A percentile compares a stretch with the other conserved stretches of the same genome.
Conservation (phyloP, 164 flowering plant genomes). For the Stephania cephalantha region DNA sequence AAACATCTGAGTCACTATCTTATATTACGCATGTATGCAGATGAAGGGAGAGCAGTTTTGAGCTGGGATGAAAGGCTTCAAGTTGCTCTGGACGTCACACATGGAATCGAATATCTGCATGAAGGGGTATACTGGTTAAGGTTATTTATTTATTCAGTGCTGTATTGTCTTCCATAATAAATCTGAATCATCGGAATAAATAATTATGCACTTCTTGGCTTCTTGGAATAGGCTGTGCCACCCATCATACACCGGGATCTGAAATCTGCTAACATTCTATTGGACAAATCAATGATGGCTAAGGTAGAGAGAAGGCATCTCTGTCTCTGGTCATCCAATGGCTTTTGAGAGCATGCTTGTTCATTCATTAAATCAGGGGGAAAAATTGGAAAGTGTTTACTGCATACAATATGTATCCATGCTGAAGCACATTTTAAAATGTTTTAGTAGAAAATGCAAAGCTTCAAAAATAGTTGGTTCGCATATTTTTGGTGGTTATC, state of each 20-base stretch:
- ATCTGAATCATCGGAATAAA: not conserved
- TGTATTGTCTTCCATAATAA: not conserved
- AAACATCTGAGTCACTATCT: conserved; percentile 5
- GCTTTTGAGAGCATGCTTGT: not conserved
- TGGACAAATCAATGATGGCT: conserved; percentile 78
- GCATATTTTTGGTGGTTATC: not conserved
- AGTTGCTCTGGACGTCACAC: conserved; percentile 86
- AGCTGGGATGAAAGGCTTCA: conserved; percentile 93
- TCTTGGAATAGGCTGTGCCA: conserved; percentile 78
- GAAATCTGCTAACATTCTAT: conserved; percentile 86
- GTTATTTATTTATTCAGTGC: not conserved
- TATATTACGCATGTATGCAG: conserved; percentile 29
- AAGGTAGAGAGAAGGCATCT: conserved; percentile 46
- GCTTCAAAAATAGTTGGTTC: not conserved
- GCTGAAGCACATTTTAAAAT: not conserved
- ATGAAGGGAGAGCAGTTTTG: conserved; percentile 42
- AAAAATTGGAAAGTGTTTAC: not conserved
- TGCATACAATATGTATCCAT: not conserved
- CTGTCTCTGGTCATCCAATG: not conserved
- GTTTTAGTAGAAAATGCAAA: not conserved
- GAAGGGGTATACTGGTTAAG: conserved; percentile 67
- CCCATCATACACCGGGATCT: conserved; percentile 95
- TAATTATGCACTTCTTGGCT: conserved; percentile 12
- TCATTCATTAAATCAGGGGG: not conserved
- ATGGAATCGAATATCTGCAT: conserved; percentile 97